Conservation (phyloP, 2,329 filamentous ascomycete species). For the Verticillium longisporum region DNA sequence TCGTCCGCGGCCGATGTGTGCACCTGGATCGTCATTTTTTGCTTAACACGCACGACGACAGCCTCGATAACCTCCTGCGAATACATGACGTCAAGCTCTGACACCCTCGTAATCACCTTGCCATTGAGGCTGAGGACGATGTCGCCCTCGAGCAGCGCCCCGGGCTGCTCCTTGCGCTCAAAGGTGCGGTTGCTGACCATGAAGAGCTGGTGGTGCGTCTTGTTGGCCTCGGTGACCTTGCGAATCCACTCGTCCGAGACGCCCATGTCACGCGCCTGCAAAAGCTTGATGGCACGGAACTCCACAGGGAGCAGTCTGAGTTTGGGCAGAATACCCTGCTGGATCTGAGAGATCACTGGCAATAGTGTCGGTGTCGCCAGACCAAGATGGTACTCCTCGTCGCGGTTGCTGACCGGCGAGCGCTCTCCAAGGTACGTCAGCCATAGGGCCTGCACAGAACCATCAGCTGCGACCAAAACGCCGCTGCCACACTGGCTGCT, state of each 20-base stretch:
- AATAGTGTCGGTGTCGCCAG: conserved; percentile 82
- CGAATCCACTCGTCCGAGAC: conserved; percentile 94
- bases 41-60: conserved; percentile 75
- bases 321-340: conserved; percentile 69
- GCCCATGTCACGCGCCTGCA: conserved; percentile 93
- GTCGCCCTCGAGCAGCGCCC: conserved; percentile 78
- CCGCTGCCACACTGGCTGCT: conserved; percentile 90
- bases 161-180: conserved; percentile 42
- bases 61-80: conserved; percentile 76
- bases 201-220: conserved; percentile 91
- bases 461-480: conserved; percentile 82
- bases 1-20: conserved; percentile 84
- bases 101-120: conserved; percentile 86
- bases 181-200: conserved; percentile 91
- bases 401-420: conserved; percentile 68
- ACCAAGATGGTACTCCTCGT: conserved; percentile 94
- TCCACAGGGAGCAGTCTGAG: conserved; percentile 91
- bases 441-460: conserved; percentile 92
- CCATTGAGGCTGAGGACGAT: conserved; percentile 87
- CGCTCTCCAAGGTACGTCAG: conserved; percentile 93
- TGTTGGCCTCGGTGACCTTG: conserved; percentile 81
- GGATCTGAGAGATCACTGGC: conserved; percentile 82
- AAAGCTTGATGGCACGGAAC: conserved; percentile 93
- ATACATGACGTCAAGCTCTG: conserved; percentile 96
- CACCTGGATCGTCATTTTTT: conserved; percentile 70